Base-by-base conservation (phyloP, 2,329 filamentous ascomycete genomes). In the Fusarium tuaranense region DNA sequence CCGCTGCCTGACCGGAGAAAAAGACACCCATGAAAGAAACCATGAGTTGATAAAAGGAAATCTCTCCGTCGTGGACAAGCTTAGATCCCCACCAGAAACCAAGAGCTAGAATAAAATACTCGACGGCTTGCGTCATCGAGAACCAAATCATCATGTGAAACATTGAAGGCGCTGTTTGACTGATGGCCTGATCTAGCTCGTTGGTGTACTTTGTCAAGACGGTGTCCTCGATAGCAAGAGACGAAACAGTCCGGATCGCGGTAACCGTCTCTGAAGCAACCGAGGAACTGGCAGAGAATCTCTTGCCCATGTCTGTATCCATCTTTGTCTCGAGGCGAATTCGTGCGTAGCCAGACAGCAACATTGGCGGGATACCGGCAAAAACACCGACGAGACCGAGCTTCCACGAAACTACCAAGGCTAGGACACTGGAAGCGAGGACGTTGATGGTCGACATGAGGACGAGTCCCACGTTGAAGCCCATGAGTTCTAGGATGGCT, bases 21-120 rank as follows among this genome's bases (percentile, higher is more conserved):
- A 87, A 84, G 4, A 88, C 83, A 4, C 83, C 84, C 81, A 88
- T 85, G 67, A 88, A 88, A 3, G 87, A 82, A 32, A 89, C 83
- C 65, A 88, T 80, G 69, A 84, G 84, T 65, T 82, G 79, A 65
- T 89, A 88, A 73, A 89, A 88, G 6, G 85, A 88, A 68, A 89
- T 83, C 71, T 86, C 89, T 1, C 80, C 79, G 80, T 78, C 68
- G 0, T 78, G 79, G 5, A 84, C 72, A 1, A 84, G 75, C 8
- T 78, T 78, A 18, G 80, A 82, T 14, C 83, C 83, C 63, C 82
- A 84, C 83, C 83, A 85, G 65, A 85, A 85, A 0, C 83, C 83
- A 3, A 84, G 73, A 0, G 82, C 83, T 65, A 84, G 78, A 44
- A 84, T 80, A 44, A 78, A 82, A 60, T 80, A 80, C 63, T 82